Conservation (phyloP, 306 rosid species). For the Mucuna pruriens region DNA sequence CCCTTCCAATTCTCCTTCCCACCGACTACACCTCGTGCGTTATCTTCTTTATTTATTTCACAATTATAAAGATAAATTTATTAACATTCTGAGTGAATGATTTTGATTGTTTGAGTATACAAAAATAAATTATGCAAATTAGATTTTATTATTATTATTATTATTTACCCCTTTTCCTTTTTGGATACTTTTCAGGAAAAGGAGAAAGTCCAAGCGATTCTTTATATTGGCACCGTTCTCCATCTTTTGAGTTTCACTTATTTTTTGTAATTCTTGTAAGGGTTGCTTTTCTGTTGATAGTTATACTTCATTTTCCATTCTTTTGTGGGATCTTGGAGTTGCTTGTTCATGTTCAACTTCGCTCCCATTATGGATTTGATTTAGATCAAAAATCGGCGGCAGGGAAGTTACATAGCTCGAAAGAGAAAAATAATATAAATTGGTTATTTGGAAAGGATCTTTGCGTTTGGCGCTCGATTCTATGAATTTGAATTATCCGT, state of each 20-base stretch:
- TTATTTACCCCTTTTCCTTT: not conserved
- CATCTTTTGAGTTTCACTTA: constrained; percentile 29
- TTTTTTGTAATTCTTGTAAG: not conserved
- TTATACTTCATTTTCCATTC: not conserved
- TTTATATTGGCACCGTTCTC: not conserved
- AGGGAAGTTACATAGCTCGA: not conserved
- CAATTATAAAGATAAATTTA: too few relatives aligned
- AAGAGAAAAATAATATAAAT: too few relatives aligned
- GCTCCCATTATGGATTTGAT: not conserved
- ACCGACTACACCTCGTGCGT: not conserved
- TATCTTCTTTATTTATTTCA: too few relatives aligned
- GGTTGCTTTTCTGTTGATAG: not conserved
- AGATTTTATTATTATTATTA: too few relatives aligned
- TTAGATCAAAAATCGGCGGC: not conserved
- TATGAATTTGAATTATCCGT: too few relatives aligned
- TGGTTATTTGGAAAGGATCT: too few relatives aligned
- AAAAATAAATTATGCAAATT: too few relatives aligned
- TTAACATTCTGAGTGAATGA: too few relatives aligned
- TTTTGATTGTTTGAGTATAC: too few relatives aligned
- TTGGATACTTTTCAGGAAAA: constrained; percentile 1
- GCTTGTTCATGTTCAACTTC: not conserved
- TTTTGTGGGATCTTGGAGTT: not conserved
- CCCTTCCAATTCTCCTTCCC: not conserved
- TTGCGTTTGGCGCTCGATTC: too few relatives aligned
- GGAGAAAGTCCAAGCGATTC: not conserved